Evolutionary conservation across 1,284 basidiomycete genomes (phyloP), one percentile per base, ranked within the genome.

Genomic region (Sanghuangporus weigelae): DNA sequence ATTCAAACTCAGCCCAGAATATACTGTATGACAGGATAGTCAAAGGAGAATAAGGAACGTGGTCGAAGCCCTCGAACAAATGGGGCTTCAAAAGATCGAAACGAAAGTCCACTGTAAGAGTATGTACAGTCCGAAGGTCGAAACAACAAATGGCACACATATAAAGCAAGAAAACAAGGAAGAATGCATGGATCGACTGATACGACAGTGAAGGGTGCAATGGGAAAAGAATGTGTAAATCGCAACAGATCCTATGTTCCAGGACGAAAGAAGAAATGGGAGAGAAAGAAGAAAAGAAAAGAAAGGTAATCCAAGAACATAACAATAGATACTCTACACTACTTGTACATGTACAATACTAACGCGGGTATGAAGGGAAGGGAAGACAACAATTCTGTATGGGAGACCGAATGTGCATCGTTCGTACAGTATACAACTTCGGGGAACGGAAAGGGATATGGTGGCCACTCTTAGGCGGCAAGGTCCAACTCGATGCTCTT

Each of bases 251-350:
- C 26, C 26, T 31, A 31, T 2, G 26, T 31, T 31, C 26, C 26
- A 31, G 26, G 26, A 31, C 26, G 26, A 31, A 31, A 31, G 26
- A 31, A 31, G 40, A 42, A 42, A 42, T 42, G 2, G 11, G 40
- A 42, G n/a, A 42, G 6, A 2, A 11, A 7, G n/a, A 42, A 42
- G 40, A 42, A 26, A 39, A 12, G 56, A 10, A 50, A 50, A 50
- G 7, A 16, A 51, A 35, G 21, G 11, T 21, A 51, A 14, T 23
- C 26, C 23, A n/a, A 26, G 26, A 26, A 23, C 4, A 62, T 62
- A 62, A 14, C 26, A 62, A 62, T 62, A 62, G 38, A 62, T 62
- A 62, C 16, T 48, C 36, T 62, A 62, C 60, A 62, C 16, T 61
- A 51, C 11, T 60, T n/a, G 40, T 60, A 55, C 40, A 55, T 14